Evolutionary conservation across 352 stramenopile genomes (phyloP), one percentile per base, ranked within the genome.

Genomic region (Globisporangium cylindrosporum): DNA sequence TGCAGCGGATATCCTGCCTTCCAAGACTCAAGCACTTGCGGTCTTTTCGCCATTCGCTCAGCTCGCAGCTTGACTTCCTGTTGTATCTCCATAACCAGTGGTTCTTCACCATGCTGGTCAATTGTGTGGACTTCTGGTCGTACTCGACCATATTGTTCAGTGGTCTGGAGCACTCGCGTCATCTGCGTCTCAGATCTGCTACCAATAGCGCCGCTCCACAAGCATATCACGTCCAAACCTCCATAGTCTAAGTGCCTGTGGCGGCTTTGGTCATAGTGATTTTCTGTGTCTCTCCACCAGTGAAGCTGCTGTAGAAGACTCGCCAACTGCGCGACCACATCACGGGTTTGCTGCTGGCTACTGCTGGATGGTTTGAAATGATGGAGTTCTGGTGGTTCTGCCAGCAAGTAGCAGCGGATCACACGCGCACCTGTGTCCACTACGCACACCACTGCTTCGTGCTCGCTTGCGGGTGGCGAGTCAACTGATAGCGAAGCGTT

Each of bases 251-350:
- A 38, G 32, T 22, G 7, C 15, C 18, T n/a, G 8, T 12, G 1
- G 0, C 7, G 9, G 32, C 56, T 48, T 3, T 29, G 55, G 1
- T 9, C 32, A 10, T 4, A n/a, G 32, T 15, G 3, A 18, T 10
- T 25, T 12, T 20, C n/a, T 56, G 60, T 5, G 10, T 59, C 60
- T 58, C 46, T 57, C 60, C 60, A 66, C 60, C 60, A 66, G 0
- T 34, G 46, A 1, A 65, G 43, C 18, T 57, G 25, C 59, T 65
- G 24, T 3, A 65, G 43, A n/a, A 65, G 29, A 18, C 5, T 57
- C 18, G 27, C 22, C 20, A 66, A 3, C 6, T 66, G 46, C 12
- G 60, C 48, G 43, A 56, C 43, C 27, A 66, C 22, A 48, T 43
- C 53, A 25, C 22, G 27, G 27, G 43, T 29, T 24, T 24, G 2